Evolutionary conservation across 192 early-diverging fungal genomes (phyloP).

Genomic region (Backusella luteola): DNA sequence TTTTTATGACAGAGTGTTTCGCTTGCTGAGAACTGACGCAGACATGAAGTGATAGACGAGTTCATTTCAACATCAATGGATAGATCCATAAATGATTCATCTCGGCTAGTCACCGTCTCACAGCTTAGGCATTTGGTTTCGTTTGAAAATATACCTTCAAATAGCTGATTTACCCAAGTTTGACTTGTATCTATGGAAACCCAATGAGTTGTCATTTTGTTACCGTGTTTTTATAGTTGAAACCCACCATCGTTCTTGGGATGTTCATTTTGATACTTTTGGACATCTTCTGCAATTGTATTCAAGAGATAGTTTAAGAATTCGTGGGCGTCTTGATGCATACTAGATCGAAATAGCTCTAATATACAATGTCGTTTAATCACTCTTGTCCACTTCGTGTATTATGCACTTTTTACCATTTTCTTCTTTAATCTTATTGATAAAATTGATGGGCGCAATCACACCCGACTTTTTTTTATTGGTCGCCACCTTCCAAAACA

Average conservation of each 20-base stretch:
- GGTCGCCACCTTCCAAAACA: conserved; percentile 79
- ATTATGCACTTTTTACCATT: conserved; percentile 63
- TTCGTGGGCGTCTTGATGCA: conserved; percentile 98
- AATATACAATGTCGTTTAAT: not conserved
- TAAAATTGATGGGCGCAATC: conserved; percentile 80
- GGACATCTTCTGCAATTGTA: conserved; percentile 84
- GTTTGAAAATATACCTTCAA: conserved; percentile 93
- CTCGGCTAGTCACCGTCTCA: conserved; percentile 89
- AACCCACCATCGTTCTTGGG: not conserved
- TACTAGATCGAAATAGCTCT: conserved; percentile 90
- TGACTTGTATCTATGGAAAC: conserved; percentile 13
- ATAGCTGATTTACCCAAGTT: conserved; percentile 94
- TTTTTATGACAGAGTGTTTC: conserved; percentile 97
- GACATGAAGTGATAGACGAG: conserved; percentile 87
- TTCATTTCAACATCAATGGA: conserved; percentile 96
- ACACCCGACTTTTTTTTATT: conserved; percentile 83
- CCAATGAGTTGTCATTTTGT: not conserved
- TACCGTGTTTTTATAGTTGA: not conserved
- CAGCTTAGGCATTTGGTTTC: conserved; percentile 97
- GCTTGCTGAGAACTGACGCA: conserved; percentile 89
- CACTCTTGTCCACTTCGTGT: not conserved
- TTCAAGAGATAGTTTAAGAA: conserved; percentile 95
- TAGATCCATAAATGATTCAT: conserved; percentile 96
- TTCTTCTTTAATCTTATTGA: conserved; percentile 86
- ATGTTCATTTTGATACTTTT: conserved; percentile 59